Evolutionary conservation across 208 protist genomes (phyloP), one percentile per base, ranked within the genome.

Genomic region (Crithidia expoeki): DNA sequence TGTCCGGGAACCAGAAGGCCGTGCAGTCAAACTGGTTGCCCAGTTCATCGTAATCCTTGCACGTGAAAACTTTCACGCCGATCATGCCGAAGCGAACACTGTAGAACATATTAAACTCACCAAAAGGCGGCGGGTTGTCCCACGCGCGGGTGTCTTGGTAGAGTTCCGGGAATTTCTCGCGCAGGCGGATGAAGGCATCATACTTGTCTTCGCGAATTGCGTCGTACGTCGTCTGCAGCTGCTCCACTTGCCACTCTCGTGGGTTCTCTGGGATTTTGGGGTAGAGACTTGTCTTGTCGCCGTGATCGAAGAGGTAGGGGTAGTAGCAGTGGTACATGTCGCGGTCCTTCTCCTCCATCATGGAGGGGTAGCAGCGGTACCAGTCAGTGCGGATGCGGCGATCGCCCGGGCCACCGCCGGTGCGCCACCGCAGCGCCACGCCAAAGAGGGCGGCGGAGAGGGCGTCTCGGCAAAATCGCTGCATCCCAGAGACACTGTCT

Each of bases 241-340:
- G 93, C 55, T 94, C 88, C 36, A 84, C 85, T 67, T 97, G 93
- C 91, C 93, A 97, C 77, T 86, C 75, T 14, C 93, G 85, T 11
- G 93, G 93, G 75, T 97, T 97, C 25, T 94, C 89, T 0, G 90
- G 90, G 27, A 97, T 97, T 51, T 95, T 96, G 0, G 93, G 93
- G 73, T 97, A 97, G 21, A 97, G 74, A 76, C 91, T 96, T 88
- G 95, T 95, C 75, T 90, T 88, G 36, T 94, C 88, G 3, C 93
- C 93, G 63, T 97, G 93, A 40, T 97, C 93, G 72, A 97, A 97
- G 28, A 97, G 75, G 76, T 97, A 97, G 9, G 93, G 93, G 72
- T 97, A 97, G 73, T 95, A 97, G 80, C 91, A 97, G 79, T 97
- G 93, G 62, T 97, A 97, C 93, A 97, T 95, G 68, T 97, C 93